Conservation (phyloP, 352 stramenopile species). For the Pythium scleroteichum region DNA sequence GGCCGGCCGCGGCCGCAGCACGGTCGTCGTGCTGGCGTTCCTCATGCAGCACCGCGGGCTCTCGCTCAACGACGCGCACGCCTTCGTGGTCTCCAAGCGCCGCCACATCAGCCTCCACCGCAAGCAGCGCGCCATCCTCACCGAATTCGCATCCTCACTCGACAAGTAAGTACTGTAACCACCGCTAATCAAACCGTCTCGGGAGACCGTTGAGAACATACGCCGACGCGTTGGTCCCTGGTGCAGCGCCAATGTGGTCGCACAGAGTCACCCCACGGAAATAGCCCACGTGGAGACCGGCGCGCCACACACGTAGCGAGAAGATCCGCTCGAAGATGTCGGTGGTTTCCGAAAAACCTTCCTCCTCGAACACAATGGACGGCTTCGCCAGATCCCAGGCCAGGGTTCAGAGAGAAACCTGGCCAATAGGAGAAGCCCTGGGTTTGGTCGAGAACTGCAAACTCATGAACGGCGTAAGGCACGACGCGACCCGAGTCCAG, state of each 20-base stretch:
- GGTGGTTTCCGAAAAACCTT: constrained; percentile 30
- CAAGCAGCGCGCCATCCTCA: constrained; percentile 56
- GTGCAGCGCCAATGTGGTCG: constrained; percentile 34
- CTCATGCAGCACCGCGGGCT: constrained; percentile 61
- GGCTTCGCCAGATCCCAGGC: constrained; percentile 41
- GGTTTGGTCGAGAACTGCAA: constrained; percentile 33
- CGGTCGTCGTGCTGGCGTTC: constrained; percentile 72
- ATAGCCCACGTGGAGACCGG: constrained; percentile 34
- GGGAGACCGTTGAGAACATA: constrained; percentile 49
- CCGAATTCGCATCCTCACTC: constrained; percentile 33
- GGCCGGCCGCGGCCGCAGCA: constrained; percentile 71
- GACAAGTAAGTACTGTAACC: not conserved
- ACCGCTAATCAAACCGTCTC: constrained; percentile 33
- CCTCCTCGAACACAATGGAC: not conserved
- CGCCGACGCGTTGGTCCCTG: constrained; percentile 35
- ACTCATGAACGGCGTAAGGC: constrained; percentile 56
- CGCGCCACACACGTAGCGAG: constrained; percentile 32
- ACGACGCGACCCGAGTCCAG: constrained; percentile 8
- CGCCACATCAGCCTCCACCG: constrained; percentile 66
- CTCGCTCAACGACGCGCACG: constrained; percentile 55
- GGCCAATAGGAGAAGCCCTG: constrained; percentile 60
- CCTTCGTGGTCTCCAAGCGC: constrained; percentile 52
- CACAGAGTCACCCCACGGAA: constrained; percentile 11
- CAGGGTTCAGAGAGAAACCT: constrained; percentile 67
- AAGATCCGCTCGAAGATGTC: constrained; percentile 44